Percentiles rank a stretch among this genome's conserved stretches.
Conservation (phyloP, 768 basidiomycete species). For the Kwoniella sp. region DNA sequence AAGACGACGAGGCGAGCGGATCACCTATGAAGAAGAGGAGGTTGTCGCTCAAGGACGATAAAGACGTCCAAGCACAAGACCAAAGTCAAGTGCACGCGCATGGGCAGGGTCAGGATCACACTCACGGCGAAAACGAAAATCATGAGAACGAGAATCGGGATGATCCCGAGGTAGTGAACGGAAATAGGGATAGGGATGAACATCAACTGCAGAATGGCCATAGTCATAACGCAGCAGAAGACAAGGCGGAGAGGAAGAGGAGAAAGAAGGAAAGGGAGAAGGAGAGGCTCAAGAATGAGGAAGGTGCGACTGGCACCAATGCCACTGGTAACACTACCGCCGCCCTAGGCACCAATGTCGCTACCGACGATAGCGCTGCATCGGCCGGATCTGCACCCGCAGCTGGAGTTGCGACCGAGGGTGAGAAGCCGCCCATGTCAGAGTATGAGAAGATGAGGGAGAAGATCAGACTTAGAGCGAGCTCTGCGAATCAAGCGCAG, state of each 20-base stretch:
- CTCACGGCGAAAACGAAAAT: neutral
- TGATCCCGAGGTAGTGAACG: neutral
- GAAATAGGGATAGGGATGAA: neutral
- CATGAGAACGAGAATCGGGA: neutral
- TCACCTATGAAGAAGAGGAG: slow-evolving; percentile 13
- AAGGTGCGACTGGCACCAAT: neutral
- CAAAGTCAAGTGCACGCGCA: neutral
- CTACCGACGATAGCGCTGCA: too few relatives aligned
- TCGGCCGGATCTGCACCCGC: neutral
- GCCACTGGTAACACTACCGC: too few relatives aligned
- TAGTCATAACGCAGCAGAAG: neutral
- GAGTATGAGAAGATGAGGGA: slow-evolving; percentile 2
- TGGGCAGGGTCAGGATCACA: neutral
- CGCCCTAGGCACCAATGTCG: too few relatives aligned
- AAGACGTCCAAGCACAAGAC: neutral
- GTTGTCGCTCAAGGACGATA: neutral
- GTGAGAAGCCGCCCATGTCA: neutral
- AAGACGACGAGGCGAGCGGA: slow-evolving; percentile 1
- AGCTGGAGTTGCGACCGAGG: neutral
- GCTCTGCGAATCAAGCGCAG: neutral
- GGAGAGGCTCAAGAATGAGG: neutral
- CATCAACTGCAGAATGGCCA: neutral
- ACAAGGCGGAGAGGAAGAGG: neutral
- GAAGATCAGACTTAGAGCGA: neutral
- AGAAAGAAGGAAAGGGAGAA: neutral